Conservation (phyloP, 116 monocot genomes). For the Papilionanthe hybrid region DNA sequence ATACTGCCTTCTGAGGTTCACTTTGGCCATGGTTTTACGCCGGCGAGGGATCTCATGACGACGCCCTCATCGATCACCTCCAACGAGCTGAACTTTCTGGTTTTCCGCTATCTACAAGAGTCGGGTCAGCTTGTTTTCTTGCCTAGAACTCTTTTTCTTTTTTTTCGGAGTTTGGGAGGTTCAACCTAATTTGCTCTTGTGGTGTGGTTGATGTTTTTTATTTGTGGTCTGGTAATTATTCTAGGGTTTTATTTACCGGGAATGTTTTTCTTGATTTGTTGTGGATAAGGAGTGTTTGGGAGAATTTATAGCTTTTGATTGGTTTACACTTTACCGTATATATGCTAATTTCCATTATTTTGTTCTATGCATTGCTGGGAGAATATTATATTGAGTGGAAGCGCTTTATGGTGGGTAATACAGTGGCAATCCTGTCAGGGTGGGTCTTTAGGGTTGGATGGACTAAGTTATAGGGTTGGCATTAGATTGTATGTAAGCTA, state of each 20-base stretch:
- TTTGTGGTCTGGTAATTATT: background rate
- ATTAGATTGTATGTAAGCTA: background rate
- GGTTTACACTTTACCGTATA: background rate
- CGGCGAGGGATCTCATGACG: slow-evolving; percentile 8
- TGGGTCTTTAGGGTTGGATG: background rate
- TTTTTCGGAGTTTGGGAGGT: background rate
- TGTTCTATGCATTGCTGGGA: background rate
- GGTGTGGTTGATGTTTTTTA: background rate
- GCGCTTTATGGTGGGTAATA: background rate
- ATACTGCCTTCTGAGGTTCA: background rate
- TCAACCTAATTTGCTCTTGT: background rate
- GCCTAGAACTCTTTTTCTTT: background rate
- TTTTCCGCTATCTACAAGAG: slow-evolving; percentile 89
- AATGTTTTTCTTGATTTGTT: background rate
- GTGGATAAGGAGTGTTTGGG: background rate
- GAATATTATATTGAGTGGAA: background rate
- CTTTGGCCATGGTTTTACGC: slow-evolving; percentile 1
- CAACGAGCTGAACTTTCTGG: slow-evolving; percentile 76
- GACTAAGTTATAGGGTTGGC: too few relatives aligned
- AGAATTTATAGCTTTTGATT: background rate
- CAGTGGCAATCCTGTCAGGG: background rate
- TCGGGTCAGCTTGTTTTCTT: slow-evolving; percentile 40
- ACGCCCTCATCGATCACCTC: slow-evolving; percentile 43
- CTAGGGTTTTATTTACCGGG: slow-evolving; percentile 1
- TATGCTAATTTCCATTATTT: background rate